Percentiles rank a stretch among this genome's conserved stretches.
Evolutionary conservation across 2,329 filamentous ascomycete genomes (phyloP).

Genomic region (Botryosphaeria dothidea): DNA sequence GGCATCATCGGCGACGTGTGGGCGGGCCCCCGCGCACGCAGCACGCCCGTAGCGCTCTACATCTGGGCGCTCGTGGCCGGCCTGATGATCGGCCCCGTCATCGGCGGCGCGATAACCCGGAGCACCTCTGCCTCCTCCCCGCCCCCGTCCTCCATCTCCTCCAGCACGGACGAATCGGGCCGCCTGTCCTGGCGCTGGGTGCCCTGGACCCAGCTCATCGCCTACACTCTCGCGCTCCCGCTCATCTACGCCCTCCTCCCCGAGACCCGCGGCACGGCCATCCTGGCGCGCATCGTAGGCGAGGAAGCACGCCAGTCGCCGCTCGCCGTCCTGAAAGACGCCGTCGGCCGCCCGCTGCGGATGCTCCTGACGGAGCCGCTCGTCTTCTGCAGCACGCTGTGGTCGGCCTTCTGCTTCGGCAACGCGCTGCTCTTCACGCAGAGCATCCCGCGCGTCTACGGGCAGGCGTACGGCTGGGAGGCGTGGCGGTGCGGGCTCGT

Average conservation of each 20-base stretch:
- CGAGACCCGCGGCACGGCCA: conserved; percentile 49
- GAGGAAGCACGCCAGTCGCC: background rate
- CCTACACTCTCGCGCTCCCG: conserved; percentile 45
- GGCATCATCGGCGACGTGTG: conserved; percentile 39
- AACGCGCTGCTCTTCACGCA: conserved; percentile 53
- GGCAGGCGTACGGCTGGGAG: conserved; percentile 41
- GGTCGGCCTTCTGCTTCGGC: conserved; percentile 50
- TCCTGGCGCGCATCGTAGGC: too few relatives aligned
- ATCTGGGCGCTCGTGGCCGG: conserved; percentile 36
- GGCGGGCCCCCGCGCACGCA: conserved; percentile 40
- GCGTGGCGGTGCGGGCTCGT: conserved; percentile 46
- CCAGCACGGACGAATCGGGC: background rate
- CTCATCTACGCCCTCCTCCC: conserved; percentile 43
- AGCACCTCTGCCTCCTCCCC: conserved; percentile 20
- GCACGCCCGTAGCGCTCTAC: conserved; percentile 45
- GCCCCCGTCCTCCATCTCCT: conserved; percentile 20
- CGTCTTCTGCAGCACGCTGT: conserved; percentile 51
- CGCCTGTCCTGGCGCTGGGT: conserved; percentile 23
- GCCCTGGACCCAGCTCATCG: conserved; percentile 39
- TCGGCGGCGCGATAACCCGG: conserved; percentile 29
- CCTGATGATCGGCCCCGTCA: conserved; percentile 35
- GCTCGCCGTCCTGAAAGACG: background rate
- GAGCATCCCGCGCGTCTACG: conserved; percentile 46
- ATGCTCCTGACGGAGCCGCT: conserved; percentile 54
- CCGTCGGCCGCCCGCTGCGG: conserved; percentile 32